Evolutionary conservation across 73 alveolate genomes (phyloP).

Genomic region (Breviolum minutum): DNA sequence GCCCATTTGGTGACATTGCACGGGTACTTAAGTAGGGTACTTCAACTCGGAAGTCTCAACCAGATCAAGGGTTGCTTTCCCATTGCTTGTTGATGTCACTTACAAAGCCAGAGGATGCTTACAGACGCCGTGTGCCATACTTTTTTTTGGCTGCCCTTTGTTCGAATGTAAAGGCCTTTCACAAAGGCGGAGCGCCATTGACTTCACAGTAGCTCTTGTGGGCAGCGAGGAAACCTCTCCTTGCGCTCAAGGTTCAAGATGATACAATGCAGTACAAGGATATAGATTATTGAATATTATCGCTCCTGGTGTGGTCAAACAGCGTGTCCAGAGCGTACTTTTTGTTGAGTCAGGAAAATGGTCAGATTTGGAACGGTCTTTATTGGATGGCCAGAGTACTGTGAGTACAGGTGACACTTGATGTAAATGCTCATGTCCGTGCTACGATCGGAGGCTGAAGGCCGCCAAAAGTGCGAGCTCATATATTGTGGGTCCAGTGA

Average conservation of each 20-base stretch:
- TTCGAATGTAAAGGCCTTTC: slow-evolving; percentile 5
- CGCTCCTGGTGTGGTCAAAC: not conserved
- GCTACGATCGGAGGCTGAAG: not conserved
- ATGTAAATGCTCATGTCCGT: not conserved
- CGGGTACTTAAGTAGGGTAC: too few species aligned
- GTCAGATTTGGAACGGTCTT: not conserved
- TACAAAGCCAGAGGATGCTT: too few species aligned
- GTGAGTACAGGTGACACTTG: too few species aligned
- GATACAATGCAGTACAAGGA: too few species aligned
- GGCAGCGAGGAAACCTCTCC: not conserved
- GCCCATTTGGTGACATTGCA: too few species aligned
- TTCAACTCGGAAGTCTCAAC: too few species aligned
- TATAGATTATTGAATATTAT: too few species aligned
- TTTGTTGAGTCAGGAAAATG: not conserved
- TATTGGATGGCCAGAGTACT: not conserved
- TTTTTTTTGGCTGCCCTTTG: not conserved
- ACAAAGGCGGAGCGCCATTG: not conserved
- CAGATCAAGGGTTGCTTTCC: too few species aligned
- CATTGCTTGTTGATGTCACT: too few species aligned
- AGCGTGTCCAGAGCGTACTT: not conserved
- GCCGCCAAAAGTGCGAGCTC: slow-evolving; percentile 31
- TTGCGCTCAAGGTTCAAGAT: too few species aligned
- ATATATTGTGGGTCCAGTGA: not conserved
- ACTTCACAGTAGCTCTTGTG: not conserved
- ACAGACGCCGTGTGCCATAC: slow-evolving; percentile 35